A percentile compares a stretch with the other conserved stretches of the same genome.
These are phyloP conservation scores for Solanum okadae DNA, from an alignment of 257 asterid species.

Conservation along the genomic window DNA sequence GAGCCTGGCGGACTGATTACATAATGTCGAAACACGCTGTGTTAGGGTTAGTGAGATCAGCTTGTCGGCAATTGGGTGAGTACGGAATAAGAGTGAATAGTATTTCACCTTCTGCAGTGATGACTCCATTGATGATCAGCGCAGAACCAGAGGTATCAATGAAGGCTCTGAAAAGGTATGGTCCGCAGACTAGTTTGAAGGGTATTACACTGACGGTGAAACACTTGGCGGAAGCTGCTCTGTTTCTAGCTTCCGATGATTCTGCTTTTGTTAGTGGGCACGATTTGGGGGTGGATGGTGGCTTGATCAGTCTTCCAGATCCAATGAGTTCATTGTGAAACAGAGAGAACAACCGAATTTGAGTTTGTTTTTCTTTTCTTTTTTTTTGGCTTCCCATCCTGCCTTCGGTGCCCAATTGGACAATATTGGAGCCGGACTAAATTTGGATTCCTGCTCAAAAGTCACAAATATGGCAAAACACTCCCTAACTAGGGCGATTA, in stretches of 20 bases:
- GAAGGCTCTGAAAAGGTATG: constrained; percentile 3
- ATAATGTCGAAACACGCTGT: constrained; percentile 30
- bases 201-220: neutral
- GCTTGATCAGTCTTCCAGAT: neutral
- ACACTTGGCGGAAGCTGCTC: constrained; percentile 21
- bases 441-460: no score
- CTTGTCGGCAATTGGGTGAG: constrained; percentile 19
- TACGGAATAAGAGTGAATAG: constrained; percentile 36
- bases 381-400: neutral
- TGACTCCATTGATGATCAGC: constrained; percentile 6
- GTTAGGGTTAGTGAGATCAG: constrained; percentile 30
- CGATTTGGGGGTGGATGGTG: constrained; percentile 26
- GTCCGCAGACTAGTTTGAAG: constrained; percentile 16
- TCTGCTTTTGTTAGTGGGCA: constrained; percentile 25
- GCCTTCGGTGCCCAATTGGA: neutral
- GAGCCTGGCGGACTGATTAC: constrained; percentile 8
- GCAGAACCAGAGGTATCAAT: neutral
- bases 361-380: neutral
- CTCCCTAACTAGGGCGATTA: neutral
- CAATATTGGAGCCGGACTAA: neutral
- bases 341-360: neutral
- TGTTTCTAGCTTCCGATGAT: constrained; percentile 24
- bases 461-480: no score
- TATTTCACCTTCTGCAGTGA: constrained; percentile 23
- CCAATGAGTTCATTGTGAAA: neutral